Evolutionary conservation across 371 early-diverging fungal genomes (phyloP), one percentile per base, ranked within the genome.

Genomic region (Mortierella sp.): DNA sequence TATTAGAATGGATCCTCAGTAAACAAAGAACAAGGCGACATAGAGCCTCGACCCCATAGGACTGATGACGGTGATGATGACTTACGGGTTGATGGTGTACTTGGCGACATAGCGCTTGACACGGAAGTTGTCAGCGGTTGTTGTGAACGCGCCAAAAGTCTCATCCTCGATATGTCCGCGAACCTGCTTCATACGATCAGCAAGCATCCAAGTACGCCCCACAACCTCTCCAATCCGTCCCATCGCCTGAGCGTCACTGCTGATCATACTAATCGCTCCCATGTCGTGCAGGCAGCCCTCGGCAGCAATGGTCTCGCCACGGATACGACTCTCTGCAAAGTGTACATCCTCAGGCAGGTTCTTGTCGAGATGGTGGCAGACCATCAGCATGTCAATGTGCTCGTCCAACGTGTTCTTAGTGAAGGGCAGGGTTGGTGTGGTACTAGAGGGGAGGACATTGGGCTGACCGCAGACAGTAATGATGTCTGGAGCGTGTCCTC

Each of bases 331-430:
- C 85, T 98, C 98, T 3, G 98, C 97, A 88, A 98, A 98, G 6
- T 96, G 94, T 24, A 97, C 94, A 80, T 98, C 98, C 86, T 98
- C 98, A 6, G 97, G 97, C 45, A 98, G 93, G 50, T 92, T 91
- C 80, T 93, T 94, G 70, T 94, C 94, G 69, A 98, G 87, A 76
- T 98, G 98, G 83, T 98, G 98, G 82, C 98, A 98, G n/a, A 96
- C 97, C 97, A 97, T 97, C 55, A 98, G 86, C 98, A 98, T 97
- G 80, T 98, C 98, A 43, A 98, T 91, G 79, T 98, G 98, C 79
- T 98, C 98, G 84, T 98, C 98, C 47, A 97, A 88, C 7, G 98
- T 98, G 86, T 98, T 98, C 45, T 89, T 86, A 44, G 97, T 96
- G 77, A 89, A 98, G 0, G 97, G 97, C 22, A 97, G 89, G 0